phyloP scores from a whole-genome alignment of 176 grass and related monocot genomes.

The Alloteropsis semialata region DNA sequence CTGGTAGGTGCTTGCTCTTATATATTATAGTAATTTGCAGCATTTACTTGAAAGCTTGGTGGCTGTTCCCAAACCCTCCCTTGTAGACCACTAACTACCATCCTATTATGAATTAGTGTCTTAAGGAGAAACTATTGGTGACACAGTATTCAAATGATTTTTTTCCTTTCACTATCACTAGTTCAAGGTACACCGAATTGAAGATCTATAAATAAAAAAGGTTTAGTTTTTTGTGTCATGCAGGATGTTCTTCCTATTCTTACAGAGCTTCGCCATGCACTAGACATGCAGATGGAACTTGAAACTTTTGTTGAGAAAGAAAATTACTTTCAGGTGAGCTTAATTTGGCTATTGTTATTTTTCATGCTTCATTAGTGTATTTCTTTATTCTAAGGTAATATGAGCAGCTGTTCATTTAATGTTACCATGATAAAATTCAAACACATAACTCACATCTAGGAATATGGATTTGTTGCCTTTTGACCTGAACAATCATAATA shows the following conservation, averaged over 20 bases:
- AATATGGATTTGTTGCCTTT: constrained; percentile 20
- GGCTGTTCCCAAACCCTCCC: background rate
- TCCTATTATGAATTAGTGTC: background rate
- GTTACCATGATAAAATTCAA: constrained; percentile 9
- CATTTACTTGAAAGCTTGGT: constrained; percentile 25
- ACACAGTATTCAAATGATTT: background rate
- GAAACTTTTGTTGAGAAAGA: constrained; percentile 89
- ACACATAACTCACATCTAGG: background rate
- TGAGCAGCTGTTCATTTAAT: constrained; percentile 1
- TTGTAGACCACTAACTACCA: constrained; percentile 15
- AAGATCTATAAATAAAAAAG: constrained; percentile 51
- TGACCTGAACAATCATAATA: background rate
- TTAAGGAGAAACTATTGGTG: constrained; percentile 4
- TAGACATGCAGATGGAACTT: constrained; percentile 95
- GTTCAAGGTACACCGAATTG: background rate
- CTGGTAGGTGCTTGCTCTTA: constrained; percentile 55
- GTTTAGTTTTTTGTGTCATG: constrained; percentile 52
- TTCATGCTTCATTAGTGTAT: background rate
- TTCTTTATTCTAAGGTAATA: constrained; percentile 1
- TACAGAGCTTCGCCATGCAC: constrained; percentile 79
- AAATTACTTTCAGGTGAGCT: constrained; percentile 77
- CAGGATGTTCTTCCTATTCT: constrained; percentile 96
- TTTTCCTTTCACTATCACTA: constrained; percentile 17
- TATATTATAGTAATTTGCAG: constrained; percentile 20
- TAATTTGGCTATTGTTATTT: constrained; percentile 15